Percentiles rank a stretch among this genome's conserved stretches.
These are phyloP conservation scores for Backusella mclennaniae DNA, from an alignment of 192 early-diverging fungal genomes.

Conservation along the genomic window DNA sequence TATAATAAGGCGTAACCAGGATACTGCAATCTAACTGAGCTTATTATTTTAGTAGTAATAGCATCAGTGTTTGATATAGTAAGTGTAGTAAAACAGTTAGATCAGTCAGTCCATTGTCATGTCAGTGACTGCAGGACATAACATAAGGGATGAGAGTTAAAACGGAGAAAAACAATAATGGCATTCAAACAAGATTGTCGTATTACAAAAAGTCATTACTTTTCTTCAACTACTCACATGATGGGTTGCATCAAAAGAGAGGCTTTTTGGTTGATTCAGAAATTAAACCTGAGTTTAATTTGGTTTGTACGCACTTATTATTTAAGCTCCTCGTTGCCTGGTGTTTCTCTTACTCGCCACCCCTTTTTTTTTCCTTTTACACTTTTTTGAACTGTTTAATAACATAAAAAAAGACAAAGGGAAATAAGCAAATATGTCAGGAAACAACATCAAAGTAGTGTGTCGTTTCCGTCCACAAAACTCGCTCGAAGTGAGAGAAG, in stretches of 20 bases:
- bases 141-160: not conserved
- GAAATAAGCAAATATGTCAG: slow-evolving; percentile 45
- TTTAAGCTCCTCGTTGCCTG: not conserved
- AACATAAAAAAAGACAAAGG: not conserved
- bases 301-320: not conserved
- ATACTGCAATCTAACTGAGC: too few species aligned
- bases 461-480: slow-evolving; percentile 98
- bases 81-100: not conserved
- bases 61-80: not conserved
- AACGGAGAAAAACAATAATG: not conserved
- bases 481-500: slow-evolving; percentile 84
- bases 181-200: not conserved
- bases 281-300: not conserved
- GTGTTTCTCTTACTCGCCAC: slow-evolving; percentile 16
- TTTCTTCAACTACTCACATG: not conserved
- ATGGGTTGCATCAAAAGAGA: not conserved
- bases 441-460: slow-evolving; percentile 94
- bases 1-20: too few species aligned
- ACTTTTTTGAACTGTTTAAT: slow-evolving; percentile 10
- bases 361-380: slow-evolving; percentile 10
- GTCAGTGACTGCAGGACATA: not conserved
- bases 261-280: not conserved
- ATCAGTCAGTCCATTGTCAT: not conserved
- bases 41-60: too few species aligned
- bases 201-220: not conserved